These are phyloP conservation scores for Schizothecium vesticola DNA, from an alignment of 495 filamentous ascomycete species.

Conservation along the genomic window DNA sequence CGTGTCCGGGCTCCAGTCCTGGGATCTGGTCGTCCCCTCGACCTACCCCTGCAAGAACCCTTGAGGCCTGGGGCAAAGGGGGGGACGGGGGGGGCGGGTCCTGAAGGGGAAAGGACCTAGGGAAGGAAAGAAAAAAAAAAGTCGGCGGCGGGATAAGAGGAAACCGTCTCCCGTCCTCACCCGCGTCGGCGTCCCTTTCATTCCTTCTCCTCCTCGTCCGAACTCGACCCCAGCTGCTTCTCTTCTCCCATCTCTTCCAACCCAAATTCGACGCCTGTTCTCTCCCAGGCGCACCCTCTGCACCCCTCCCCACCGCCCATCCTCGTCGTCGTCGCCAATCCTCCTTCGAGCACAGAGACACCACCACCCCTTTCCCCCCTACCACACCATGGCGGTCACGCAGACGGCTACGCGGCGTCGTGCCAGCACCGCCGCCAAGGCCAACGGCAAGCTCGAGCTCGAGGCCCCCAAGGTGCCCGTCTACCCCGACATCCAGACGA, in stretches of 20 bases:
- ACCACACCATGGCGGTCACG: background rate
- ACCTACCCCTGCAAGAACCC: background rate
- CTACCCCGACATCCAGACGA: constrained; percentile 68
- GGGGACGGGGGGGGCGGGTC: background rate
- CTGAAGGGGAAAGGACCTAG: background rate
- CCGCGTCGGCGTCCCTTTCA: background rate
- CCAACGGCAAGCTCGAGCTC: constrained; percentile 51
- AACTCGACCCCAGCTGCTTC: background rate
- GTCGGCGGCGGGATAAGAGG: background rate
- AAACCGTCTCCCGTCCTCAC: background rate
- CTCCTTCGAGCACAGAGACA: background rate
- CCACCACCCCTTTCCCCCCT: background rate
- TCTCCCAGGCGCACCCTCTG: background rate
- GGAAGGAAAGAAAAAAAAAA: background rate
- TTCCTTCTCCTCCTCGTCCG: background rate
- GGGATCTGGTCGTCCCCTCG: background rate
- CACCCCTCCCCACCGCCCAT: background rate
- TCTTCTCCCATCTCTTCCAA: background rate
- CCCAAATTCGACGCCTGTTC: background rate
- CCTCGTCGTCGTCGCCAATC: background rate
- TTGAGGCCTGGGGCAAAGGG: background rate
- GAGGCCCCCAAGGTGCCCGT: constrained; percentile 59
- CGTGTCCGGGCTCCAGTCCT: too few relatives aligned
- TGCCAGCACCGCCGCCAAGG: constrained; percentile 11
- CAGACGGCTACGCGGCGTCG: constrained; percentile 17